Base-by-base conservation (phyloP, 208 protist genomes). In the Crithidia acanthocephali region DNA sequence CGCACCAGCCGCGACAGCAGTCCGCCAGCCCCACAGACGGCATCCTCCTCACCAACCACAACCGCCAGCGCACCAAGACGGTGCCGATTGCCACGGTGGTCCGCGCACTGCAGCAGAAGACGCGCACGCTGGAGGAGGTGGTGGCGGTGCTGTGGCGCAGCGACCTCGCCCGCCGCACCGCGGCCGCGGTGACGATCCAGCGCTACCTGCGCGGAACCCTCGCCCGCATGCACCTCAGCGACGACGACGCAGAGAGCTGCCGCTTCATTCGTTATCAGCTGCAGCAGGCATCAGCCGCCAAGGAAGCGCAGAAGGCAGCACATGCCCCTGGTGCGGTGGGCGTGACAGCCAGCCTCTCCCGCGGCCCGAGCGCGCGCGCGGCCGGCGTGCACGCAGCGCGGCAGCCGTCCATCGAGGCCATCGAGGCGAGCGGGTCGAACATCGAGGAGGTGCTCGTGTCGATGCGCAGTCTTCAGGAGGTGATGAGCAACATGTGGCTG, bases 41-140 rank as follows among this genome's bases (percentile, higher is more conserved):
- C 53, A 59, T 60, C 22, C 37, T 65, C 4, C 8, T 57, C 5
- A 27, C 40, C 13, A 50, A 71, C 47, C 64, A 69, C 70, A 67
- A 64, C 42, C 57, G 50, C 25, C 64, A 76, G 30, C 55, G 37
- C n/a, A 45, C 58, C 22, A 42, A 64, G n/a, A 16, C 61, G 2
- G 45, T 56, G 20, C 51, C 64, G n/a, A 40, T 87, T 15, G 27
- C 72, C 16, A 72, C 35, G 11, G 71, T 92, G 5, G 74, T 96
- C 45, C 72, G 74, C 11, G 88, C 90, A 23, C 76, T 96, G 59
- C 92, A 96, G 72, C 74, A 83, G 53, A 94, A 94, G 35, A 66
- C 94, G 52, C 86, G 81, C 45, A 72, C 78, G 20, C 59, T 95
- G 22, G 80, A 81, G 25, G 68, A 66, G 59, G 83, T 94, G 22